phyloP scores from a whole-genome alignment of 768 basidiomycete genomes.

The Boletus tylopilopsis region DNA sequence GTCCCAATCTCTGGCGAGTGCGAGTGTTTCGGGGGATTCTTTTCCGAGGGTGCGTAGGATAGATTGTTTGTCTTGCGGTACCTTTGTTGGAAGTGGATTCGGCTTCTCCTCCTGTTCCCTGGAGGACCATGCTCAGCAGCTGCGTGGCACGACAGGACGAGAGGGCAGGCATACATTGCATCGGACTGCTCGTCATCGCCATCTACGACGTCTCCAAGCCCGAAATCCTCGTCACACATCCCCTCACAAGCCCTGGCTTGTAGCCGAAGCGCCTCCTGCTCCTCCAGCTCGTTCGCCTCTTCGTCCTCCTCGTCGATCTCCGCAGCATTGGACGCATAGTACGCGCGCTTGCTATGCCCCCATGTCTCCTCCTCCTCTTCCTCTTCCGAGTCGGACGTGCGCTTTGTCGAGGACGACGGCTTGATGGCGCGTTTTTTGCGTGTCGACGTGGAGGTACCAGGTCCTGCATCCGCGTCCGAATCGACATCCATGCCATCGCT shows the following conservation, averaged over 20 bases:
- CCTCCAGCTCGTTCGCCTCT: constrained; percentile 84
- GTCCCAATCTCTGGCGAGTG: constrained; percentile 81
- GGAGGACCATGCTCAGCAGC: constrained; percentile 5
- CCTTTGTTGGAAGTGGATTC: constrained; percentile 10
- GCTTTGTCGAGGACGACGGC: constrained; percentile 3
- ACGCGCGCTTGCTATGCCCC: constrained; percentile 76
- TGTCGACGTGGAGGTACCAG: constrained; percentile 11
- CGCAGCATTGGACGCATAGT: constrained; percentile 84
- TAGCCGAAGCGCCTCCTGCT: constrained; percentile 77
- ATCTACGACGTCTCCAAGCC: constrained; percentile 61
- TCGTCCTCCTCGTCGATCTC: constrained; percentile 83
- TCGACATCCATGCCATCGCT: constrained; percentile 25
- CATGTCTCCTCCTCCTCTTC: constrained; percentile 68
- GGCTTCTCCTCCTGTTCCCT: constrained; percentile 15
- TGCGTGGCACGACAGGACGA: neutral
- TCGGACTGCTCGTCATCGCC: constrained; percentile 23
- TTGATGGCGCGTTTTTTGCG: constrained; percentile 11
- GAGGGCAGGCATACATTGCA: constrained; percentile 23
- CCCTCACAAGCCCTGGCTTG: constrained; percentile 71
- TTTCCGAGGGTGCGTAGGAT: constrained; percentile 69
- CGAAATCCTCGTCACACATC: constrained; percentile 80
- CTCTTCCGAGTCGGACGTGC: constrained; percentile 23
- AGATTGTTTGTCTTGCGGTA: constrained; percentile 55
- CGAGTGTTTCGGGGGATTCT: constrained; percentile 73
- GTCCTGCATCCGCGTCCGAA: neutral